Evolutionary conservation across 2,329 filamentous ascomycete genomes (phyloP).

Genomic region (Penicillium hordei): DNA sequence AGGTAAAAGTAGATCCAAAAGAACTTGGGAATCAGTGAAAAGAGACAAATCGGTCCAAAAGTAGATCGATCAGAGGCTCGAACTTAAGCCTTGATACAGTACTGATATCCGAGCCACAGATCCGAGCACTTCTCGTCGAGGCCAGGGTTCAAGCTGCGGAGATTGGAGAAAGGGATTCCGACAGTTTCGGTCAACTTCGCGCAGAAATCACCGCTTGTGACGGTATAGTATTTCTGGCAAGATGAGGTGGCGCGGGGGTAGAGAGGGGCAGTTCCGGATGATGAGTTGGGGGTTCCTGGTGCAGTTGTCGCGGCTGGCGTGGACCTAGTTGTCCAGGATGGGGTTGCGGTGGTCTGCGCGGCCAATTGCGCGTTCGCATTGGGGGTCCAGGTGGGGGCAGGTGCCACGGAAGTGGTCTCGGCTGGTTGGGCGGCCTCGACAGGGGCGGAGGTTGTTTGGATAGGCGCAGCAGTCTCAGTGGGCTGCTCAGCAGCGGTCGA

Average conservation of each 20-base stretch:
- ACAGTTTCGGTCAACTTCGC: conserved; percentile 19
- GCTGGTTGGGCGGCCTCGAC: not conserved
- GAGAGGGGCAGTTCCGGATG: conserved; percentile 13
- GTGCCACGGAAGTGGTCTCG: not conserved
- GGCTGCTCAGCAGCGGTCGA: conserved; percentile 5
- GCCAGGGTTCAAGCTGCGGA: conserved; percentile 30
- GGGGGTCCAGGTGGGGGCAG: not conserved
- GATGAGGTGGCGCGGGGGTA: conserved; percentile 27
- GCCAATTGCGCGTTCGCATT: not conserved
- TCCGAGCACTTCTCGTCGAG: conserved; percentile 31
- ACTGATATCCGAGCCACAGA: conserved; percentile 34
- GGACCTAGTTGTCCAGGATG: conserved; percentile 8
- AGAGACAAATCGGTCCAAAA: not conserved
- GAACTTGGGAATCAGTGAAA: not conserved
- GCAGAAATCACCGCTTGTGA: conserved; percentile 29
- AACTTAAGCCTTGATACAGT: conserved; percentile 27
- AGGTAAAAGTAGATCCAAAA: not conserved
- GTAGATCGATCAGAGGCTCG: not conserved
- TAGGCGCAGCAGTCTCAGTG: conserved; percentile 1
- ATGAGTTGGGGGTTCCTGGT: conserved; percentile 3
- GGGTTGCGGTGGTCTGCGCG: conserved; percentile 1
- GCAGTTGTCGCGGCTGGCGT: conserved; percentile 6
- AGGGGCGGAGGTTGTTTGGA: conserved; percentile 5
- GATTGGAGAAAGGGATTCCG: conserved; percentile 21
- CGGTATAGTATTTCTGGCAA: conserved; percentile 24